phyloP scores from a whole-genome alignment of 306 rosid genomes.

The Malus sylvestris region DNA sequence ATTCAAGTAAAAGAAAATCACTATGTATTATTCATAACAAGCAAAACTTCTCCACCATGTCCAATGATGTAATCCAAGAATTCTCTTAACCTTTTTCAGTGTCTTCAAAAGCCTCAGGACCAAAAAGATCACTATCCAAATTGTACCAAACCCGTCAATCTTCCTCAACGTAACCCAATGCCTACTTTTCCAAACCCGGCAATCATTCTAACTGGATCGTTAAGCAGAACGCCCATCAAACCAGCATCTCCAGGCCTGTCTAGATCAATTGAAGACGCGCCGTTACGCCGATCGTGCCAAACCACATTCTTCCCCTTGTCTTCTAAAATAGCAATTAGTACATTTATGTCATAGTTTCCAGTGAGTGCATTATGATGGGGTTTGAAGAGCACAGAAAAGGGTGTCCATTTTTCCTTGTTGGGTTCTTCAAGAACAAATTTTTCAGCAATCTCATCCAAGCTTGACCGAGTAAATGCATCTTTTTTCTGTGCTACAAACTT shows the following conservation, averaged over 20 bases:
- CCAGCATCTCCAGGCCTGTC: constrained; percentile 44
- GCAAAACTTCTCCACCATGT: constrained; percentile 69
- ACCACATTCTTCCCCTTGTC: constrained; percentile 65
- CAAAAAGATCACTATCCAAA: constrained; percentile 76
- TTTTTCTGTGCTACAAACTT: constrained; percentile 36
- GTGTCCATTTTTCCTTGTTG: constrained; percentile 52
- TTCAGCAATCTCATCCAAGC: constrained; percentile 67
- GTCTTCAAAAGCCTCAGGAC: constrained; percentile 50
- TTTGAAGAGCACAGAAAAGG: constrained; percentile 51
- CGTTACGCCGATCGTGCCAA: constrained; percentile 71
- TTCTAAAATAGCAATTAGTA: constrained; percentile 66
- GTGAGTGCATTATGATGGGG: constrained; percentile 77
- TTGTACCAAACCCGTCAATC: constrained; percentile 62
- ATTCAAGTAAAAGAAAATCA: constrained; percentile 22
- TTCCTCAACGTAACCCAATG: constrained; percentile 82
- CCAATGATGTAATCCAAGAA: constrained; percentile 55
- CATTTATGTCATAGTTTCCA: constrained; percentile 90
- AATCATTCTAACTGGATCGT: constrained; percentile 51
- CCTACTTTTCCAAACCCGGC: constrained; percentile 76
- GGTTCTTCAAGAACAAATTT: constrained; percentile 50
- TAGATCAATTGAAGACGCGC: constrained; percentile 59
- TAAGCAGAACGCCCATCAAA: constrained; percentile 81
- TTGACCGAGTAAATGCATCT: constrained; percentile 54
- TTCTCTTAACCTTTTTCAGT: constrained; percentile 32
- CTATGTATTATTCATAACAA: constrained; percentile 54